Conservation (phyloP, 495 filamentous ascomycete species). For the Xylona heveae region DNA sequence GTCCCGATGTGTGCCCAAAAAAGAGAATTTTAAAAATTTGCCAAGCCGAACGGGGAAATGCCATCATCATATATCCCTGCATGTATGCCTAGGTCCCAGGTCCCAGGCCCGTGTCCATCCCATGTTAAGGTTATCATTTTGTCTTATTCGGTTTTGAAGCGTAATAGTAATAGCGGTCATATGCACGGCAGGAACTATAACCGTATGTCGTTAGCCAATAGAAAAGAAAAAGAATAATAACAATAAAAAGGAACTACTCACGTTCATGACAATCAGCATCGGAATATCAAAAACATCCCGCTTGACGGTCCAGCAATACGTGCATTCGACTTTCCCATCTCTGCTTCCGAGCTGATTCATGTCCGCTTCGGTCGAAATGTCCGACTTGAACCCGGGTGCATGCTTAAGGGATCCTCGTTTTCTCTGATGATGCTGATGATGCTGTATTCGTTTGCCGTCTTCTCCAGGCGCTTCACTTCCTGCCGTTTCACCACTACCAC, state of each 20-base stretch:
- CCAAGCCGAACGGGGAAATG: too few species aligned
- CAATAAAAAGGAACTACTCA: conserved; percentile 26
- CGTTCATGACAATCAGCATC: conserved; percentile 94
- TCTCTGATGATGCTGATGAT: neutral
- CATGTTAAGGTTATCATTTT: too few species aligned
- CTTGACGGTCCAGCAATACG: conserved; percentile 90
- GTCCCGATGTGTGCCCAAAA: too few species aligned
- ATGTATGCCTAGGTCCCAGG: too few species aligned
- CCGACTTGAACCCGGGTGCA: neutral
- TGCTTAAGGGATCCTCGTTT: neutral
- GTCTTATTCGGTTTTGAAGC: too few species aligned
- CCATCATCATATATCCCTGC: too few species aligned
- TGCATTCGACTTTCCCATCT: conserved; percentile 85
- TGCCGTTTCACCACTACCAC: neutral
- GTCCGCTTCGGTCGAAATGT: conserved; percentile 52
- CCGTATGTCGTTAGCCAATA: conserved; percentile 7
- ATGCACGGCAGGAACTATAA: conserved; percentile 25
- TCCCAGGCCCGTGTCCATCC: too few species aligned
- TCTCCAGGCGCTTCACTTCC: conserved; percentile 19
- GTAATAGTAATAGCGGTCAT: conserved; percentile 1
- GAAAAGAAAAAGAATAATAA: neutral
- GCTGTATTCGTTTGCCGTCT: too few species aligned
- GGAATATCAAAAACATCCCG: conserved; percentile 96
- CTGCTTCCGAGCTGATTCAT: conserved; percentile 54
- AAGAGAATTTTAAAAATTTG: too few species aligned